Evolutionary conservation across 139 green algal species (phyloP), one percentile per base, ranked within the genome.

Genomic region (Asterochloris erici): DNA sequence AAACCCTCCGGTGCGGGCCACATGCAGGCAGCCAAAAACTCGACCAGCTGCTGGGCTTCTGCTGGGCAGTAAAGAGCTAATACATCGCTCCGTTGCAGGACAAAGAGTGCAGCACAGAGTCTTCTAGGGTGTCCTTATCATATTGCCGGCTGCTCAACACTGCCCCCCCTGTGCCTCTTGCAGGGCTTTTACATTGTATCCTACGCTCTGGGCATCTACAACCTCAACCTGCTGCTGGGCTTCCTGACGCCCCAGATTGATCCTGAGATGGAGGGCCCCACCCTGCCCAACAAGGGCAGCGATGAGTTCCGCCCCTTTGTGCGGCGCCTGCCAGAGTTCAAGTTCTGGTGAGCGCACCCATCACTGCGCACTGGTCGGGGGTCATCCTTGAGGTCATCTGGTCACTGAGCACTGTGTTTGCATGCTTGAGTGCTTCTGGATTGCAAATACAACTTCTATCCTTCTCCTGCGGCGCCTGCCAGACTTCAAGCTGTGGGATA

Each of bases 291-390:
- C 24, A 98, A 95, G 63, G 78, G 82, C n/a, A 91, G 95, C 71
- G 90, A 98, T 54, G 97, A 99, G 88, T 99, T 98, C 86, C 95
- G 95, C 83, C 97, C 97, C 0, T 99, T 99, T 83, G 95, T 99
- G 21, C 86, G 97, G 0, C 83, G 93, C 27, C 85, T 99, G n/a
- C 97, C 96, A 75, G 97, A 99, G 86, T 99, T 99, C 88, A 99
- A 99, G 89, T 98, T 98, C 87, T 99, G 97, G 97, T 98, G 82
- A 24, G 89, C 23, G 24, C 9, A 60, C 60, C 17, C 23, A 78
- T 21, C 74, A 54, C 38, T 54, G 38, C 6, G 6, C 38, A 54
- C 38, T 54, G 6, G 38, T 54, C 38, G 38, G 38, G 38, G 38
- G 38, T 54, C 38, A 54, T 6, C 38, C 38, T 54, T 54, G 38